Percentiles rank a stretch among this genome's conserved stretches.
Evolutionary conservation across 768 basidiomycete species (phyloP).

Genomic region (Filobasidium wieringae): DNA sequence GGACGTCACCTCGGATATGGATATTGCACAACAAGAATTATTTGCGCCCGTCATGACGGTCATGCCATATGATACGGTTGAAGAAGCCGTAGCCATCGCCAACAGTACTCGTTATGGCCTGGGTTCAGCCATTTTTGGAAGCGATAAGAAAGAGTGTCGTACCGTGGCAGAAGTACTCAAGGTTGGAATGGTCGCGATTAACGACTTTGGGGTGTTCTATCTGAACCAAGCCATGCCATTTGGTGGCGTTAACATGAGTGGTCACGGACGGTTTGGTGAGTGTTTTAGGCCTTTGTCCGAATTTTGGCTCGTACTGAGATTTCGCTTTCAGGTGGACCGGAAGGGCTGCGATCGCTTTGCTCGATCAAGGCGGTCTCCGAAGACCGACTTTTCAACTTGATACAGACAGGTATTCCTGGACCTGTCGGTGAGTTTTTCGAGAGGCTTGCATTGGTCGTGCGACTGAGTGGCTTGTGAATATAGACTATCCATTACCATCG

Average conservation of each 20-base stretch:
- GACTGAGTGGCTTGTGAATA: neutral
- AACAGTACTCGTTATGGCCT: conserved; percentile 81
- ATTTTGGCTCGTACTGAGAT: neutral
- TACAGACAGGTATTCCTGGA: conserved; percentile 75
- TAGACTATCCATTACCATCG: conserved; percentile 29
- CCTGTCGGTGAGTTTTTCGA: conserved; percentile 47
- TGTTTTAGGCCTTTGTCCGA: conserved; percentile 4
- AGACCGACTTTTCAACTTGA: conserved; percentile 70
- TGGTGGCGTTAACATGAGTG: conserved; percentile 80
- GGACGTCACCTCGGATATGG: conserved; percentile 57
- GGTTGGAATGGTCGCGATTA: conserved; percentile 94
- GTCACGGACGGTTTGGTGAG: conserved; percentile 84
- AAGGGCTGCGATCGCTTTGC: conserved; percentile 78
- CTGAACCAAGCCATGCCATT: conserved; percentile 83
- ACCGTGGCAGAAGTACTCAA: conserved; percentile 69
- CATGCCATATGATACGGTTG: conserved; percentile 68
- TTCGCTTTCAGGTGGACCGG: conserved; percentile 59
- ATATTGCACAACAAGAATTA: conserved; percentile 68
- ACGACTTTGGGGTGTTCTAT: conserved; percentile 52
- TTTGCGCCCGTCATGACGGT: conserved; percentile 87
- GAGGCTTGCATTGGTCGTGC: neutral
- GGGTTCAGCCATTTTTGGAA: conserved; percentile 89
- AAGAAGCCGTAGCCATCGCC: conserved; percentile 76
- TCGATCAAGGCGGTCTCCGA: conserved; percentile 76
- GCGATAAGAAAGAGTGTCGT: conserved; percentile 62